Evolutionary conservation across 805 yeast genomes (phyloP), one percentile per base, ranked within the genome.

Genomic region (Lipomyces kockii): DNA sequence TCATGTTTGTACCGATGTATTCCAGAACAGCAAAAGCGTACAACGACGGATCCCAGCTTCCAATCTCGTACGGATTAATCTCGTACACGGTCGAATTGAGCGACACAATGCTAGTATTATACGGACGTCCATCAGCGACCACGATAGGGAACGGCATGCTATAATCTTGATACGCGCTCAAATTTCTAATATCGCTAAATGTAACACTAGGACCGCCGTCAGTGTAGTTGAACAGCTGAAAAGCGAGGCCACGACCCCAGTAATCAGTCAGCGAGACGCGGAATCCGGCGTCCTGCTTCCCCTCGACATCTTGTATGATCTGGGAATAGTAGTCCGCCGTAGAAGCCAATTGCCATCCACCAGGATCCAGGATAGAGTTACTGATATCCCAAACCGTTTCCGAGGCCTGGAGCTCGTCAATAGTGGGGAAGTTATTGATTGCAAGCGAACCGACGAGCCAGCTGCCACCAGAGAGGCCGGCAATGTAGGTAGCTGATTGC

Each of bases 11-110:
- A 9, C 97, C 97, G 59, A 90, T 77, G 75, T 89, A 91, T 77
- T 86, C 83, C 57, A 86, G 78, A 67, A 89, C 88, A 12, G 87
- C 82, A 77, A 92, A 92, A 2, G 89, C 80, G 64, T 83, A 81
- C 63, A 90, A 78, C 1, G 89, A 81, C 14, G 91, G 89, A 75
- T 92, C 97, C 97, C 97, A 92, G 3, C 96, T 87, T 14, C 97
- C 97, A 74, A 92, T 78, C 75, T 89, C 90, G 73, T 80, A 88
- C 14, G 96, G 93, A 60, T 75, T 78, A 71, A 80, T 59, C 71
- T 81, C 83, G 63, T 78, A 79, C 32, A 78, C 83, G 0, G 97
- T 90, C 8, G 96, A 87, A 80, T 91, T 92, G 39, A 78, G 76
- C 67, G 84, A 82, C 60, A 89, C 79, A 60, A 89, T 82, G 3